A percentile compares a stretch with the other conserved stretches of the same genome.
phyloP scores from a whole-genome alignment of 208 protist species.

The Angomonas desouzai region DNA sequence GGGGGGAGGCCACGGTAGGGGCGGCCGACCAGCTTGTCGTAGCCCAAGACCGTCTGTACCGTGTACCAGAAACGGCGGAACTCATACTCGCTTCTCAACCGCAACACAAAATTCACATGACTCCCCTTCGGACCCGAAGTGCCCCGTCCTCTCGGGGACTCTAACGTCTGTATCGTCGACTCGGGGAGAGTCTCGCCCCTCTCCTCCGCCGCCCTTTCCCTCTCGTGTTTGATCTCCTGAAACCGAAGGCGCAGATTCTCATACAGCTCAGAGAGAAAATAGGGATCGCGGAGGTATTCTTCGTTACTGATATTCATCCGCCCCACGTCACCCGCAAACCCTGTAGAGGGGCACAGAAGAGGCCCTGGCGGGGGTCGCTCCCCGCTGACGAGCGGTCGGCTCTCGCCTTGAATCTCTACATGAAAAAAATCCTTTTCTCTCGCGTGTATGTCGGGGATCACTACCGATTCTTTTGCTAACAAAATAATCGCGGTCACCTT shows the following conservation, averaged over 20 bases:
- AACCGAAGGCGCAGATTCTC: slow-evolving; percentile 55
- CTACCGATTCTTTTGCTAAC: slow-evolving; percentile 22
- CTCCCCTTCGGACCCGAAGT: not conserved
- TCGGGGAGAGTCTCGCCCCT: not conserved
- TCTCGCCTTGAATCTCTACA: slow-evolving; percentile 45
- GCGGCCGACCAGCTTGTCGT: slow-evolving; percentile 39
- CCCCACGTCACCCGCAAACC: not conserved
- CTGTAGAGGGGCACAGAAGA: slow-evolving; percentile 40
- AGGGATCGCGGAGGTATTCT: slow-evolving; percentile 50
- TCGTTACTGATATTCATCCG: slow-evolving; percentile 22
- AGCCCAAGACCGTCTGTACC: slow-evolving; percentile 42
- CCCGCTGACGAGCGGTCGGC: slow-evolving; percentile 28
- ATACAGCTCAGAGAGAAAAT: slow-evolving; percentile 54
- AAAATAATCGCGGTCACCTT: slow-evolving; percentile 37
- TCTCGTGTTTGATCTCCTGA: slow-evolving; percentile 20
- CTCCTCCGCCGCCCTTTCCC: not conserved
- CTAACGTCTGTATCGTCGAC: slow-evolving; percentile 18
- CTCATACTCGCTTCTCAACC: slow-evolving; percentile 40
- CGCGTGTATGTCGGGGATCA: slow-evolving; percentile 24
- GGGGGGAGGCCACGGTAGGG: slow-evolving; percentile 49
- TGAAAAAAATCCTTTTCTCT: slow-evolving; percentile 53
- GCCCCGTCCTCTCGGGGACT: slow-evolving; percentile 18
- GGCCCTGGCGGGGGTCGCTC: slow-evolving; percentile 42
- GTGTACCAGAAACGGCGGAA: slow-evolving; percentile 51
- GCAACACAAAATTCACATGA: slow-evolving; percentile 25